These are phyloP conservation scores for Symmetrospora coprosmae DNA, from an alignment of 768 basidiomycete genomes.

Conservation along the genomic window DNA sequence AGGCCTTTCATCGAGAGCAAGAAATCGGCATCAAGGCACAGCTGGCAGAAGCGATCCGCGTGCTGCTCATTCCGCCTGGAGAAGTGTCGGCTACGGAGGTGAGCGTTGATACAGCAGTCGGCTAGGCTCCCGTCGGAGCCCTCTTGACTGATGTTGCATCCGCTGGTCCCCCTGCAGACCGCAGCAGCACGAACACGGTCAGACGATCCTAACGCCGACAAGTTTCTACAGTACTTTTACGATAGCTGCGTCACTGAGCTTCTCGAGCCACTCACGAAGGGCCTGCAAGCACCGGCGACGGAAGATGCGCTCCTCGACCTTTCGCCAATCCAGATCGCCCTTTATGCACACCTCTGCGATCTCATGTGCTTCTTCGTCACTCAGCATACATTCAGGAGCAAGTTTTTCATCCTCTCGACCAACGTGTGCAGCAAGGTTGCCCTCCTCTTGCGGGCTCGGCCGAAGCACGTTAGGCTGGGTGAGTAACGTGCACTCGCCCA, in stretches of 20 bases:
- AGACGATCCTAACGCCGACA: conserved; percentile 61
- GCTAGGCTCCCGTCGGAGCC: not conserved
- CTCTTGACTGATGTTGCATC: conserved; percentile 25
- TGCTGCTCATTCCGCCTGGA: conserved; percentile 63
- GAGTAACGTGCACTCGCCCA: conserved; percentile 40
- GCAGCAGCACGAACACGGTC: conserved; percentile 37
- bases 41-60: conserved; percentile 70
- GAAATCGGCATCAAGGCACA: conserved; percentile 81
- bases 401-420: conserved; percentile 73
- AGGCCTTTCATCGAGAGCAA: conserved; percentile 59
- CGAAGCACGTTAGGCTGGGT: conserved; percentile 90
- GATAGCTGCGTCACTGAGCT: conserved; percentile 64
- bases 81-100: conserved; percentile 34
- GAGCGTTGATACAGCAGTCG: no score
- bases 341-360: conserved; percentile 80
- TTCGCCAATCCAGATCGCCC: conserved; percentile 43
- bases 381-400: conserved; percentile 82
- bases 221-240: conserved; percentile 87
- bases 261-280: conserved; percentile 58
- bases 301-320: conserved; percentile 40
- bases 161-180: conserved; percentile 35
- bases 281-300: conserved; percentile 31
- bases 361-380: conserved; percentile 71
- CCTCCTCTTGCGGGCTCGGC: conserved; percentile 60
- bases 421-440: conserved; percentile 61